Evolutionary conservation across 305 asterid species (phyloP), one percentile per base, ranked within the genome.

Genomic region (Petunia hybrid): DNA sequence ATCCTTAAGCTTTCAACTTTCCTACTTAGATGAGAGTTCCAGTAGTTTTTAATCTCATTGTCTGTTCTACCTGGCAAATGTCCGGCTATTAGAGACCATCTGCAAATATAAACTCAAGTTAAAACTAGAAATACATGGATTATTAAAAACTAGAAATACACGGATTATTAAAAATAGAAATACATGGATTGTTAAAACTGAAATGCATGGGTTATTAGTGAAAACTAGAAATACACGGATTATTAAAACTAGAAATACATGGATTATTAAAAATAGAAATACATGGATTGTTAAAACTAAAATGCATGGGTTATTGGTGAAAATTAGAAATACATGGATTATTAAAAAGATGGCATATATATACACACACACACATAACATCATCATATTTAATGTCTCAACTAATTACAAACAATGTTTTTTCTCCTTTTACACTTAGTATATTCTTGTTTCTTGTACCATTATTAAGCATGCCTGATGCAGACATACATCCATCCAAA

Each of bases 41-140:
- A 94, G 63, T 94, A 92, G 35, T 94, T 94, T 61, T 94, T 94
- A 0, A 94, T 89, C 86, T 94, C 98, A 89, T 94, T 94, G 92
- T 94, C 98, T 85, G 98, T 94, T 91, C 98, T 88, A 87, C 98
- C 97, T 38, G 97, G 92, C 82, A 94, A 83, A 78, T 91, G 86
- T 39, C 85, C 94, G 1, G 97, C 97, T 39, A 94, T 94, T 57
- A 92, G 35, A 1, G 97, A 92, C 98, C 97, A 94, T 84, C 97
- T 93, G 65, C 61, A 80, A 35, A n/a, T 76, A 41, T 12, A 69
- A 57, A 57, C 4, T 57, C 16, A 5, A 22, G 41, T 69, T 69
- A 8, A 1, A n/a, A 39, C 1, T 1, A 53, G 3, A 55, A 55
- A 55, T 7, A 55, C 8, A 55, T 55, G 60, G 60, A 55, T 7